phyloP scores from a whole-genome alignment of 352 stramenopile species.

The Globisporangium radiosum region DNA sequence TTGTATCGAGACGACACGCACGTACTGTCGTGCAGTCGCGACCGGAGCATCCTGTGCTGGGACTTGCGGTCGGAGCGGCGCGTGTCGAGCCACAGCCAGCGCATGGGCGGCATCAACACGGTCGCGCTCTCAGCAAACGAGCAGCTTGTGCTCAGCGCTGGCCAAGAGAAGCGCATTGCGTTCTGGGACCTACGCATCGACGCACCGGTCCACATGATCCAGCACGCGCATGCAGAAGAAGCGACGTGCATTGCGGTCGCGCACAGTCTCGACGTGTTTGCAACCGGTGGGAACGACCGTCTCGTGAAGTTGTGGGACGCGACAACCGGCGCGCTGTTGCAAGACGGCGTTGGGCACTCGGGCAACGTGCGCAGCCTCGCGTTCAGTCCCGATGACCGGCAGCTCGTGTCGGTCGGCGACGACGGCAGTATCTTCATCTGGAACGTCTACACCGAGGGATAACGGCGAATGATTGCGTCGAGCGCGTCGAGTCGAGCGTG shows the following conservation, averaged over 20 bases:
- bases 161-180: constrained; percentile 90
- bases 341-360: constrained; percentile 77
- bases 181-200: constrained; percentile 90
- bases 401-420: constrained; percentile 88
- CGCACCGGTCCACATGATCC: constrained; percentile 70
- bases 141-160: constrained; percentile 85
- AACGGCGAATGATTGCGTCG: background rate
- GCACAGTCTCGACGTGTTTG: constrained; percentile 78
- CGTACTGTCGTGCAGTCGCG: constrained; percentile 82
- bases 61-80: constrained; percentile 84
- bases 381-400: constrained; percentile 89
- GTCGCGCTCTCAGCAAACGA: constrained; percentile 86
- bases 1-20: constrained; percentile 89
- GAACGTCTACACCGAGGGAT: constrained; percentile 76
- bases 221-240: constrained; percentile 77
- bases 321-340: constrained; percentile 44
- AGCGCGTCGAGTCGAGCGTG: too few species aligned
- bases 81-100: constrained; percentile 86
- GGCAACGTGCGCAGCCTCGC: constrained; percentile 59
- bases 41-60: constrained; percentile 91
- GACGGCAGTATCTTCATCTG: constrained; percentile 91
- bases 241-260: constrained; percentile 86
- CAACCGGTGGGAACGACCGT: constrained; percentile 82
- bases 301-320: constrained; percentile 88
- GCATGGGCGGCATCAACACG: constrained; percentile 91